A percentile compares a stretch with the other conserved stretches of the same genome.
Conservation (phyloP, 2,329 filamentous ascomycete species). For the Sporothrix humicola region DNA sequence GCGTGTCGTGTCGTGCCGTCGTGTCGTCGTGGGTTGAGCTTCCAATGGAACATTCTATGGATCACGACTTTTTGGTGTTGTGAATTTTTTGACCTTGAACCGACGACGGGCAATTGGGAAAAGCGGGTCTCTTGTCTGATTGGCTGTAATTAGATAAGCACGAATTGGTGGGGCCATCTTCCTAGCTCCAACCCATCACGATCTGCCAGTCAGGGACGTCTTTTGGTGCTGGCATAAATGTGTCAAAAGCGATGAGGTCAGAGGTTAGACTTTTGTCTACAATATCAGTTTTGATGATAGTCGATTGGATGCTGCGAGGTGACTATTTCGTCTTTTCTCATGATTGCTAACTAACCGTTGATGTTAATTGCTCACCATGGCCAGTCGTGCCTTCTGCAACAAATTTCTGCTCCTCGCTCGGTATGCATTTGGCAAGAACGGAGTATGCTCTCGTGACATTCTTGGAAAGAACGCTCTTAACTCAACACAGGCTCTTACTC, state of each 20-base stretch:
- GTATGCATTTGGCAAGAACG: neutral
- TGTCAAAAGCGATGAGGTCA: no score
- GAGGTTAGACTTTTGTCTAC: no score
- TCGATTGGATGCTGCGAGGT: no score
- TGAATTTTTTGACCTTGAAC: conserved; percentile 24
- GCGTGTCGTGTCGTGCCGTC: conserved; percentile 12
- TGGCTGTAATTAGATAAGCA: conserved; percentile 16
- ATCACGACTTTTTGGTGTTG: conserved; percentile 8
- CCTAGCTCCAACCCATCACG: neutral
- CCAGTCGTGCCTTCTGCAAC: conserved; percentile 12
- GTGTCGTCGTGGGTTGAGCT: conserved; percentile 19
- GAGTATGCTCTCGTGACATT: no score
- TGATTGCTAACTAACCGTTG: neutral
- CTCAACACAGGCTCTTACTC: no score
- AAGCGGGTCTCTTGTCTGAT: neutral
- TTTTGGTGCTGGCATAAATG: neutral
- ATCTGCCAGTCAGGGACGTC: conserved; percentile 9
- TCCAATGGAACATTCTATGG: neutral
- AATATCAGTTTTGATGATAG: no score
- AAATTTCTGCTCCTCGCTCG: no score
- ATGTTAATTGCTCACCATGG: neutral
- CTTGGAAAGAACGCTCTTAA: neutral
- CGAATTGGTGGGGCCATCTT: neutral
- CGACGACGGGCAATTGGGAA: neutral
- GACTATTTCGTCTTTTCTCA: neutral